These are phyloP conservation scores for Aspergillus floridensis DNA, from an alignment of 2,329 filamentous ascomycete species.

Conservation along the genomic window DNA sequence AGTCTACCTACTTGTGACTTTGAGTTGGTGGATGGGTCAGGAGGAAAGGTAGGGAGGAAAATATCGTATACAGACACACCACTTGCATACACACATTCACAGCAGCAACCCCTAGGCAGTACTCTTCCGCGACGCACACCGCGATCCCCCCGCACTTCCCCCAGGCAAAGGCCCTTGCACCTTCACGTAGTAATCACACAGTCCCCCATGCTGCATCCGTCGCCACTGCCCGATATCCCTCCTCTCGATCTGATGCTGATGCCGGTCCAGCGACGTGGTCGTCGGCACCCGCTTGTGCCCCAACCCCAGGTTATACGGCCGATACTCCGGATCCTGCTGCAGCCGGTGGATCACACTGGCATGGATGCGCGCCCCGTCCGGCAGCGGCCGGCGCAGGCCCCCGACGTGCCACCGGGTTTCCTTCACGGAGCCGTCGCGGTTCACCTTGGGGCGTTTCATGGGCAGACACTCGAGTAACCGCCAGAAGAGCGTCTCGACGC, in stretches of 20 bases:
- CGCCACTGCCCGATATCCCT: conserved; percentile 11
- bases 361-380: conserved; percentile 14
- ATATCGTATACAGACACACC: background rate
- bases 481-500: conserved; percentile 20
- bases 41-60: too few relatives aligned
- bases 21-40: too few relatives aligned
- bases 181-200: background rate
- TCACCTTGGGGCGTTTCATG: conserved; percentile 15
- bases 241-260: background rate
- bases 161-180: background rate
- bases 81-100: too few relatives aligned
- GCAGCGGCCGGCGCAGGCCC: conserved; percentile 16
- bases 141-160: background rate
- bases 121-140: background rate
- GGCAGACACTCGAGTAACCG: conserved; percentile 19
- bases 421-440: conserved; percentile 13
- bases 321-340: conserved; percentile 13
- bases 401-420: conserved; percentile 18
- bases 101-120: background rate
- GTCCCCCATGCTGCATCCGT: background rate
- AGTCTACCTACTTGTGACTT: too few relatives aligned
- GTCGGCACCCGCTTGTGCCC: conserved; percentile 7
- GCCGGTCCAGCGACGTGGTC: background rate
- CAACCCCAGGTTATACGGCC: conserved; percentile 22
- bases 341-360: conserved; percentile 17